phyloP scores from a whole-genome alignment of 176 grass and related monocot species.

The Avena eriantha region DNA sequence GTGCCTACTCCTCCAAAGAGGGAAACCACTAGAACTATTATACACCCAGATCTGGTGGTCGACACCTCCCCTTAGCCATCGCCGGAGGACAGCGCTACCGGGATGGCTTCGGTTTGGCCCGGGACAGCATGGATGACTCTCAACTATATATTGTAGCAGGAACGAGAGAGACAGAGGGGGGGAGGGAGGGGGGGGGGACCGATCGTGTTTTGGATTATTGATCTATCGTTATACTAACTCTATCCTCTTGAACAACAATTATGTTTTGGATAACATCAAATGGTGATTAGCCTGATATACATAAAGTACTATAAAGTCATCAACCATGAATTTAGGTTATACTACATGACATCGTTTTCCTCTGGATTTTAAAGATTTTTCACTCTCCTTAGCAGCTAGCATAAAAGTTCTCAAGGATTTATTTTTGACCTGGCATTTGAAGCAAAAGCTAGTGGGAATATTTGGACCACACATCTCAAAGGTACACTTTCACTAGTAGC shows the following conservation, averaged over 20 bases:
- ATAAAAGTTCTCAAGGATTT: slow-evolving; percentile 17
- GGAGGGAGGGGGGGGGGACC: too few species aligned
- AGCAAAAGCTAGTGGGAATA: slow-evolving; percentile 40
- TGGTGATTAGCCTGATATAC: too few species aligned
- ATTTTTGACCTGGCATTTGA: slow-evolving; percentile 16
- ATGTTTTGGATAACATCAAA: neutral
- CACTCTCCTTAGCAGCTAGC: slow-evolving; percentile 12
- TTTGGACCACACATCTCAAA: slow-evolving; percentile 46
- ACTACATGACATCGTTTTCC: neutral
- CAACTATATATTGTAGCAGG: too few species aligned
- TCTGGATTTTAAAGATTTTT: neutral
- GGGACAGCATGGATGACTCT: too few species aligned
- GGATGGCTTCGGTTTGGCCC: too few species aligned
- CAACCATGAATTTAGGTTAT: neutral
- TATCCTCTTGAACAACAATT: neutral
- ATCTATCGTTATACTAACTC: neutral
- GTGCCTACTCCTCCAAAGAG: too few species aligned
- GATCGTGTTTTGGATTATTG: too few species aligned
- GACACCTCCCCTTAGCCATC: too few species aligned
- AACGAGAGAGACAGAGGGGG: too few species aligned
- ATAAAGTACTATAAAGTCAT: neutral
- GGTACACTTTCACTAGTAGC: slow-evolving; percentile 49
- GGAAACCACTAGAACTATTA: too few species aligned
- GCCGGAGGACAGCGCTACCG: too few species aligned
- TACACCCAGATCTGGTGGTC: too few species aligned